Evolutionary conservation across 2,329 filamentous ascomycete species (phyloP), one percentile per base, ranked within the genome.

Genomic region (Hortaea werneckii): DNA sequence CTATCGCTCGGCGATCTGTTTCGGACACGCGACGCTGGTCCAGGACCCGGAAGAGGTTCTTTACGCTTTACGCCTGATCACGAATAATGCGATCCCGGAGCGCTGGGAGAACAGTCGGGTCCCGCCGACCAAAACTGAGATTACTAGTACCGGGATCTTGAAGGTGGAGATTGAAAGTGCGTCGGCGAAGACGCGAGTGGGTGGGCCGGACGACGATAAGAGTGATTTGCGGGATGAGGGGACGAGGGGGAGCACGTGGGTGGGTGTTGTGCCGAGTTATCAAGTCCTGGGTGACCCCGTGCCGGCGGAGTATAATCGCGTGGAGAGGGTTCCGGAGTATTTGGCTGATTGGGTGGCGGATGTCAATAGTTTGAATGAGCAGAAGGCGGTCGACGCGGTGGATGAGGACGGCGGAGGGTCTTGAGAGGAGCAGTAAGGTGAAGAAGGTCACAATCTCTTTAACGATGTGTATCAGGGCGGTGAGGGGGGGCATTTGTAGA

Each of bases 1-100:
- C 71, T 94, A 92, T 69, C 85, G 86, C 51, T 87, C 82, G 35
- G 85, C 84, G 9, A 71, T 87, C 6, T 72, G 92, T 9, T 87
- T 90, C 58, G 88, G 87, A 1, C 77, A 81, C 61, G 87, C 83
- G 0, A 71, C 66, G 6, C 65, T 83, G 1, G 84, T 94, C 5
- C 76, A 78, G 1, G 78, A 83, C 4, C 83, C 90, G 5, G 76
- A 74, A 2, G 87, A 94, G 69, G 85, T 85, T 61, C 62, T 85
- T 5, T 92, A 78, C 67, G 87, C 86, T 6, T 83, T 94, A 79
- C 68, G 81, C 56, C 69, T 85, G 47, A 83, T 94, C 61, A 94
- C 87, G 1, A 76, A 94, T 62, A 74, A 76, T 34, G 79, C 90
- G 9, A 74, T 90, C 2, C 73, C 79, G 0, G 70, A 73, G 10